phyloP scores from a whole-genome alignment of 306 rosid species.

The Citrullus amarus region DNA sequence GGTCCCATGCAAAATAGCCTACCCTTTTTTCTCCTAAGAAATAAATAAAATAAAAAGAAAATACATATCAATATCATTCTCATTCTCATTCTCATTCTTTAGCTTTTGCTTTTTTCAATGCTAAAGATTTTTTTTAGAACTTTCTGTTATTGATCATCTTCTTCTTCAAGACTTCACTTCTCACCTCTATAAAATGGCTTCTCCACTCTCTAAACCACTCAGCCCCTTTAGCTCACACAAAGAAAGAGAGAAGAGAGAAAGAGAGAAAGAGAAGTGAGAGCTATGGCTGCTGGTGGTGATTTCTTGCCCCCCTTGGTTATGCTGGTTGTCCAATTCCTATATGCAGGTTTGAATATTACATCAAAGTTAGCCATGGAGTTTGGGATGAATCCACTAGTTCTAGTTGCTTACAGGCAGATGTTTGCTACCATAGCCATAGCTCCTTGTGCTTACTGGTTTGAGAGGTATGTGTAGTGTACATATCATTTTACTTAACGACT shows the following conservation, averaged over 20 bases:
- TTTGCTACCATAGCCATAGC: conserved; percentile 53
- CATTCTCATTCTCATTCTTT: not conserved
- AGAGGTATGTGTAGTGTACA: conserved; percentile 33
- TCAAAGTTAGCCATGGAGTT: conserved; percentile 77
- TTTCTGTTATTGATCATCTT: not conserved
- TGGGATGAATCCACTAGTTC: conserved; percentile 68
- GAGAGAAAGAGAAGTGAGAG: not conserved
- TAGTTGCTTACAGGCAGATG: conserved; percentile 72
- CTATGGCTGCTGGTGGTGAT: conserved; percentile 25
- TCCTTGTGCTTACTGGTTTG: conserved; percentile 58
- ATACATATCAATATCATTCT: not conserved
- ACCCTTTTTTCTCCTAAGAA: not conserved
- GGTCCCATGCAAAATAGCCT: not conserved
- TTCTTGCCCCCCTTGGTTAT: conserved; percentile 38
- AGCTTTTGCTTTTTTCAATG: conserved; percentile 5
- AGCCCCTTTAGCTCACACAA: not conserved
- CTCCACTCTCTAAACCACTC: not conserved
- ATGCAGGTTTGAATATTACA: conserved; percentile 58
- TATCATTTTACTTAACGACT: not conserved
- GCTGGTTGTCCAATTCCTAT: conserved; percentile 39
- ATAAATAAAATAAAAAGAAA: not conserved
- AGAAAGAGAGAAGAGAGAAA: not conserved
- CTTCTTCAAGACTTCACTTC: not conserved
- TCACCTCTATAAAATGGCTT: conserved; percentile 1
- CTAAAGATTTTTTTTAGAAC: not conserved